Conservation (phyloP, 2,329 filamentous ascomycete genomes). For the Aureobasidium leucospermi region DNA sequence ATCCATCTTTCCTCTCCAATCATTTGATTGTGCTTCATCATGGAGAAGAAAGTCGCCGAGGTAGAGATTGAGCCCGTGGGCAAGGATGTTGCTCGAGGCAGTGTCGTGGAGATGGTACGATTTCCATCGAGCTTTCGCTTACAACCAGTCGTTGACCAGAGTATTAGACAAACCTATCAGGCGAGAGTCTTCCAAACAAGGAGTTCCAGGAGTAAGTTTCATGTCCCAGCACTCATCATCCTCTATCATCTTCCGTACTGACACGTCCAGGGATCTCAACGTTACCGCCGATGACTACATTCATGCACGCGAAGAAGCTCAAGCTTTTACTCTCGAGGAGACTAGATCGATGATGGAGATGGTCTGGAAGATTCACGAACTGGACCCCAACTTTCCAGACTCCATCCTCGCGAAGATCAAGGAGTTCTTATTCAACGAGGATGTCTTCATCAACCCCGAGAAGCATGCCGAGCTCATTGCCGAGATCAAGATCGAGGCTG, state of each 20-base stretch:
- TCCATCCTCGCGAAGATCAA: slow-evolving; percentile 15
- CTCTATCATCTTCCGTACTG: background rate
- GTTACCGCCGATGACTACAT: background rate
- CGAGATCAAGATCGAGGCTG: slow-evolving; percentile 1
- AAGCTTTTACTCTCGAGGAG: background rate
- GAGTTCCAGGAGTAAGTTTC: background rate
- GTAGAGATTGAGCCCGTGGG: background rate
- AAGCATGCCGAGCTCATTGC: slow-evolving; percentile 14
- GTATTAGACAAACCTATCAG: background rate
- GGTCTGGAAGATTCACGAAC: slow-evolving; percentile 15
- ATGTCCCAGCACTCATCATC: background rate
- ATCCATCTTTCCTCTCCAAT: too few relatives aligned
- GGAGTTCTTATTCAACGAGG: slow-evolving; percentile 15
- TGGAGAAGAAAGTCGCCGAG: background rate
- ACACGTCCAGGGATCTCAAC: background rate
- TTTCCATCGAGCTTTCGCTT: background rate
- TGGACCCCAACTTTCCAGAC: slow-evolving; percentile 16
- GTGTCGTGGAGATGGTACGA: background rate
- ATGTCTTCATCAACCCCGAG: slow-evolving; percentile 10
- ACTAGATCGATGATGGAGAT: background rate
- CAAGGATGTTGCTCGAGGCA: background rate
- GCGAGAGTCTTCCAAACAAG: background rate
- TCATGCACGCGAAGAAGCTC: background rate
- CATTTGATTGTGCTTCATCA: background rate
- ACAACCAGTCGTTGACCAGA: background rate